Percentiles rank a stretch among this genome's conserved stretches.
Evolutionary conservation across 73 alveolate species (phyloP).

Genomic region (Paramecium caudatum): DNA sequence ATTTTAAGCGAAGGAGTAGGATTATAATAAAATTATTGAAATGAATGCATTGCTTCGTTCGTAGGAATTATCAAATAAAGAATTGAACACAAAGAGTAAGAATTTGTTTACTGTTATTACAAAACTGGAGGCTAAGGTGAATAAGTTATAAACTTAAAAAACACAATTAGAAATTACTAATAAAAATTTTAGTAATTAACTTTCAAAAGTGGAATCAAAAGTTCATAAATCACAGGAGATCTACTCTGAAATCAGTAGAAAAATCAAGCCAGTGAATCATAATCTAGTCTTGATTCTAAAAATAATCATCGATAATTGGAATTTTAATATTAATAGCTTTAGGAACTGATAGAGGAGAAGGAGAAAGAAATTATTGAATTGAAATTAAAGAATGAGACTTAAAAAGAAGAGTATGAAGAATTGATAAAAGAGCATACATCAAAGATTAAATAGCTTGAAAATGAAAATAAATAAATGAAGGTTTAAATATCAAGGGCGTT

Average conservation of each 20-base stretch:
- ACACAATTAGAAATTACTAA: conserved; percentile 10
- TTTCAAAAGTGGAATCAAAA: too few relatives aligned
- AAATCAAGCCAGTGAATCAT: neutral
- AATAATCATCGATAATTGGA: neutral
- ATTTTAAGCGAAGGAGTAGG: neutral
- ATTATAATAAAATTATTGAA: neutral
- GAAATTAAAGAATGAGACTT: too few relatives aligned
- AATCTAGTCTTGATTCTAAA: conserved; percentile 37
- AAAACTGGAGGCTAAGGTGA: conserved; percentile 23
- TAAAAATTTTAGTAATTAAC: neutral
- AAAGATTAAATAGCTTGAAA: neutral
- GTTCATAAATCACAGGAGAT: neutral
- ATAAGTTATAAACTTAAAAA: conserved; percentile 2
- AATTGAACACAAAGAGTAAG: neutral
- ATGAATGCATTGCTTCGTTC: neutral
- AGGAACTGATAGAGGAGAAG: neutral
- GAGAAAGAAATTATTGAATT: neutral
- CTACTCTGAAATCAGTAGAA: neutral
- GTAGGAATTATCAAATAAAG: conserved; percentile 10
- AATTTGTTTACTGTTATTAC: neutral
- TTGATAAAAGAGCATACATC: neutral
- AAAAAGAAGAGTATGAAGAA: neutral
- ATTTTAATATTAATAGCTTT: neutral
- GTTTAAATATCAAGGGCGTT: neutral
- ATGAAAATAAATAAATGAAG: conserved; percentile 29